phyloP scores from a whole-genome alignment of 2,329 filamentous ascomycete genomes.

The Plenodomus biglobosus region DNA sequence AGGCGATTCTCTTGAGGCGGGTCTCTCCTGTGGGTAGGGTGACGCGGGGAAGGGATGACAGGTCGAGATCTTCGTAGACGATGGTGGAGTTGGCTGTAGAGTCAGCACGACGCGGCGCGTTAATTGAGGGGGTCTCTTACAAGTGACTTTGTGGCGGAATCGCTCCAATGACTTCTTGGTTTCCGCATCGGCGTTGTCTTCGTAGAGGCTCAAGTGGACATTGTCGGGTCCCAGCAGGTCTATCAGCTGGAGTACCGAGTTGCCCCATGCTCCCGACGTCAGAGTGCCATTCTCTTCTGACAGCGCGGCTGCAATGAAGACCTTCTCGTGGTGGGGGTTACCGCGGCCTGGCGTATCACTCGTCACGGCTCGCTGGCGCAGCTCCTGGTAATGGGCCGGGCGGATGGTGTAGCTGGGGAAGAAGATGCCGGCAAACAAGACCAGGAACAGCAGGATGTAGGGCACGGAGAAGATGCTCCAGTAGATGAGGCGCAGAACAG shows the following conservation, averaged over 20 bases:
- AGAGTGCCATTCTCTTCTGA: slow-evolving; percentile 65
- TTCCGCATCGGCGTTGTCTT: slow-evolving; percentile 65
- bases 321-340: slow-evolving; percentile 61
- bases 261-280: slow-evolving; percentile 65
- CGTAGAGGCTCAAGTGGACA: slow-evolving; percentile 72
- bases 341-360: slow-evolving; percentile 44
- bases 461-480: slow-evolving; percentile 37
- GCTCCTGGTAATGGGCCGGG: slow-evolving; percentile 55
- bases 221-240: slow-evolving; percentile 67
- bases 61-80: slow-evolving; percentile 61
- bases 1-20: slow-evolving; percentile 72
- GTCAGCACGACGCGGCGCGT: slow-evolving; percentile 13
- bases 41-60: slow-evolving; percentile 60
- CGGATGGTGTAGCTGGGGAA: slow-evolving; percentile 59
- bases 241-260: slow-evolving; percentile 62
- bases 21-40: slow-evolving; percentile 63
- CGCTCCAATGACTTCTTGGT: slow-evolving; percentile 58
- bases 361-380: slow-evolving; percentile 40
- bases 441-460: slow-evolving; percentile 38
- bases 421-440: slow-evolving; percentile 52
- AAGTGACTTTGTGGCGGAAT: slow-evolving; percentile 55
- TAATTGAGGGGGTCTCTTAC: slow-evolving; percentile 28
- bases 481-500: slow-evolving; percentile 34
- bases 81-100: slow-evolving; percentile 51
- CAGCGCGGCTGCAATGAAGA: slow-evolving; percentile 74